Conservation (phyloP, 2,329 filamentous ascomycete species). For the Fusarium buharicum region DNA sequence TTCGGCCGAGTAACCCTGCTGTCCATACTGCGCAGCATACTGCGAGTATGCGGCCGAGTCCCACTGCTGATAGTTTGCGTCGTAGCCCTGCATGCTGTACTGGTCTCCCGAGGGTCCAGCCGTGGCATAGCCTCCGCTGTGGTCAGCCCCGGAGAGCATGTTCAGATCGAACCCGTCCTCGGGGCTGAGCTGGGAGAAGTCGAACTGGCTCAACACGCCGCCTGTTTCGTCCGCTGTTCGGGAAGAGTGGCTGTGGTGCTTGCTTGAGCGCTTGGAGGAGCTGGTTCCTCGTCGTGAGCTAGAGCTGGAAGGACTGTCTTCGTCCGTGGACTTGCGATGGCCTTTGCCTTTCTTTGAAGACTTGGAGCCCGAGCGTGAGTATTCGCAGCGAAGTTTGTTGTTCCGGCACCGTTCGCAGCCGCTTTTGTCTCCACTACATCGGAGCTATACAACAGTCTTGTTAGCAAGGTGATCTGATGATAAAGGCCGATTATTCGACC, state of each 20-base stretch:
- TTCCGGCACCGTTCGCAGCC: slow-evolving; percentile 52
- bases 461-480: slow-evolving; percentile 20
- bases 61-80: slow-evolving; percentile 33
- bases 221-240: slow-evolving; percentile 35
- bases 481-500: slow-evolving; percentile 7
- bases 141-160: slow-evolving; percentile 38
- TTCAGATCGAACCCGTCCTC: slow-evolving; percentile 49
- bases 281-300: slow-evolving; percentile 33
- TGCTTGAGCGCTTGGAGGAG: slow-evolving; percentile 40
- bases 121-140: slow-evolving; percentile 40
- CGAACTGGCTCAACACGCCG: slow-evolving; percentile 43
- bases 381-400: slow-evolving; percentile 49
- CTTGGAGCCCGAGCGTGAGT: slow-evolving; percentile 50
- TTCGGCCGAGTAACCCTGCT: slow-evolving; percentile 32
- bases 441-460: slow-evolving; percentile 44
- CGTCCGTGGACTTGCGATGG: slow-evolving; percentile 38
- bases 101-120: slow-evolving; percentile 35
- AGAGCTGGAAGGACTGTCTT: slow-evolving; percentile 35
- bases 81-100: slow-evolving; percentile 29
- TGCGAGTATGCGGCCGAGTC: slow-evolving; percentile 31
- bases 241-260: slow-evolving; percentile 36
- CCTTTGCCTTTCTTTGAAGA: slow-evolving; percentile 47
- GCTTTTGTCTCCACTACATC: slow-evolving; percentile 53
- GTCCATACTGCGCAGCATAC: slow-evolving; percentile 36
- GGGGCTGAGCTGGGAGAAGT: slow-evolving; percentile 45